phyloP scores from a whole-genome alignment of 805 yeast genomes.

The Schizosaccharomyces octosporus region DNA sequence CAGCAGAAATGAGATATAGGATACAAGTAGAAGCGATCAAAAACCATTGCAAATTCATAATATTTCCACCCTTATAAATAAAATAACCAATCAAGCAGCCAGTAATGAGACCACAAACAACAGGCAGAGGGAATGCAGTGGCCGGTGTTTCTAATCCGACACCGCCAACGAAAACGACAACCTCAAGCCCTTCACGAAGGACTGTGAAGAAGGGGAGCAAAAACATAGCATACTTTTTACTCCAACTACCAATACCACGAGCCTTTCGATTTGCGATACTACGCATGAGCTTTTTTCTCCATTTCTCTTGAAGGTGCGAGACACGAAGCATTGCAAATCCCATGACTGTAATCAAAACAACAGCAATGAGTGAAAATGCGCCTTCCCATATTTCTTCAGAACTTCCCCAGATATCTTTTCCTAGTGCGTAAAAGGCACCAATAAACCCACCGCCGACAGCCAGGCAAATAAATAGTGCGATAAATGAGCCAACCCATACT shows the following conservation, averaged over 20 bases:
- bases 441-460: conserved; percentile 78
- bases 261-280: conserved; percentile 26
- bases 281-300: conserved; percentile 84
- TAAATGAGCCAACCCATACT: conserved; percentile 61
- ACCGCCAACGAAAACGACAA: conserved; percentile 88
- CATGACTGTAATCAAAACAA: conserved; percentile 72
- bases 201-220: conserved; percentile 74
- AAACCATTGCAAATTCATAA: conserved; percentile 65
- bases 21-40: conserved; percentile 70
- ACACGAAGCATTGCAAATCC: conserved; percentile 90
- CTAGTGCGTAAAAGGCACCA: conserved; percentile 68
- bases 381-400: conserved; percentile 97
- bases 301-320: conserved; percentile 87
- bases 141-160: conserved; percentile 52
- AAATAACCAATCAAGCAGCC: conserved; percentile 49
- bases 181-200: conserved; percentile 91
- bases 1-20: conserved; percentile 72
- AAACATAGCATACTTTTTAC: conserved; percentile 68
- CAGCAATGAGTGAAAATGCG: conserved; percentile 70
- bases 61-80: conserved; percentile 62
- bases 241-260: conserved; percentile 21
- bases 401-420: conserved; percentile 58
- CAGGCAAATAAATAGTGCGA: conserved; percentile 59
- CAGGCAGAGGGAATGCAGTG: conserved; percentile 78
- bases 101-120: conserved; percentile 57